Evolutionary conservation across 768 basidiomycete species (phyloP).

Genomic region (Trametes cinnabarina): DNA sequence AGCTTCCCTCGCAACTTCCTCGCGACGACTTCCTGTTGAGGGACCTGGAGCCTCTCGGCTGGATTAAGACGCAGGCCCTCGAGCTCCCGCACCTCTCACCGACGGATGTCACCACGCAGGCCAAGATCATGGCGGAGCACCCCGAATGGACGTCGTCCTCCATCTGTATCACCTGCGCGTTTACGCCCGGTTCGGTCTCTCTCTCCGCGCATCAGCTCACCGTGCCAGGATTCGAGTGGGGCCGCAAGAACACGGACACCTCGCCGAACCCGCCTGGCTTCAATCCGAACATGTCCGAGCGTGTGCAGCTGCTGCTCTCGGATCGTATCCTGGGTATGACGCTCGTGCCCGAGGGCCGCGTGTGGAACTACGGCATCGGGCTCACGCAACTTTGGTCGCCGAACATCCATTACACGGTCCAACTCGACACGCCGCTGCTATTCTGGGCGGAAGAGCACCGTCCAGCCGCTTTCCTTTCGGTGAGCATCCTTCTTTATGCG

Average conservation of each 20-base stretch:
- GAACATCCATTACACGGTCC: slow-evolving; percentile 76
- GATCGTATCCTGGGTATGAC: slow-evolving; percentile 97
- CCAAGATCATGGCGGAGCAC: slow-evolving; percentile 95
- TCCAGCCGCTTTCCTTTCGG: slow-evolving; percentile 90
- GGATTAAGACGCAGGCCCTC: slow-evolving; percentile 95
- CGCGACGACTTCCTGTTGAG: slow-evolving; percentile 94
- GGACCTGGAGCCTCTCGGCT: slow-evolving; percentile 92
- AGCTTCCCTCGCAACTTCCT: slow-evolving; percentile 85
- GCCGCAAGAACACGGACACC: slow-evolving; percentile 86
- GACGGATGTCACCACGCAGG: slow-evolving; percentile 89
- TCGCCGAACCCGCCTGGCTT: slow-evolving; percentile 88
- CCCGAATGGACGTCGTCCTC: slow-evolving; percentile 92
- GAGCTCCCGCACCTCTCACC: slow-evolving; percentile 93
- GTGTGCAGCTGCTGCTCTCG: slow-evolving; percentile 88
- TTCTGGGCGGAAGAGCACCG: slow-evolving; percentile 98
- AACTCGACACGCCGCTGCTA: slow-evolving; percentile 85
- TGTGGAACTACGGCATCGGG: slow-evolving; percentile 97
- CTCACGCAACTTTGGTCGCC: slow-evolving; percentile 90
- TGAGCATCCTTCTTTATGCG: slow-evolving; percentile 36
- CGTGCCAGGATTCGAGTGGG: slow-evolving; percentile 96
- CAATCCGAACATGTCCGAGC: slow-evolving; percentile 98
- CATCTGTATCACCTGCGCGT: slow-evolving; percentile 91
- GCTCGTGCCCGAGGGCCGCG: slow-evolving; percentile 86
- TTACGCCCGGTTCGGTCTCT: slow-evolving; percentile 97
- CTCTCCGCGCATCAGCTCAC: slow-evolving; percentile 89